Evolutionary conservation across 1,284 basidiomycete species (phyloP), one percentile per base, ranked within the genome.

Genomic region (Puccinia polysora): DNA sequence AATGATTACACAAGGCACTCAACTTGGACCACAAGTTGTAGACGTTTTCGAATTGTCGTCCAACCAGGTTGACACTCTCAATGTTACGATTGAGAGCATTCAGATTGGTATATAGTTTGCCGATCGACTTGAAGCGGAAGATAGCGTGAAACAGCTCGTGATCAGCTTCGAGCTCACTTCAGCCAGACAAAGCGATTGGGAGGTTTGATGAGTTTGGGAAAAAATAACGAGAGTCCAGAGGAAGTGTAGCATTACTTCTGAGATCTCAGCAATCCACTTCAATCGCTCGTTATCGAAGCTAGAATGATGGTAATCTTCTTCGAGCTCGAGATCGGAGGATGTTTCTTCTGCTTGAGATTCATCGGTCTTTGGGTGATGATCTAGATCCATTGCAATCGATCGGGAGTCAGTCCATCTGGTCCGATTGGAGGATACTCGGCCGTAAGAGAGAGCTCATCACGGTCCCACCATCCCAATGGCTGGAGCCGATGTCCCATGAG

Each of bases 11-110:
- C 18, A 53, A 40, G 40, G 18, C 4, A 23, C 56, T 53, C 49
- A 50, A 70, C 68, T 70, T 70, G 40, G 56, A 60, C 68, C 68
- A 70, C 14, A 70, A 50, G 49, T 62, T 45, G 34, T 70, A 60
- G 2, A 70, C 68, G 20, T 58, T 70, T 23, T 60, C 56, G 43
- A 70, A 70, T 36, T 70, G 68, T 7, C 28, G 32, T 40, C 68
- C 68, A 15, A 70, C 68, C 34, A 53, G 20, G 25, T 70, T 70
- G 30, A 49, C 68, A 32, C 56, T 62, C 40, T 70, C 68, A 25
- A 70, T 62, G 15, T 58, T 59, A 10, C 68, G 68, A 53, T 70
- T 70, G 30, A 70, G 49, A 1, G 68, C 56, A 53, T 70, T 70
- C 45, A 70, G 40, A 40, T 70, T 70, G 56, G 43, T 70, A 28